These are phyloP conservation scores for Chenopodium berlandieri DNA, from an alignment of 148 eudicot genomes.

Conservation along the genomic window DNA sequence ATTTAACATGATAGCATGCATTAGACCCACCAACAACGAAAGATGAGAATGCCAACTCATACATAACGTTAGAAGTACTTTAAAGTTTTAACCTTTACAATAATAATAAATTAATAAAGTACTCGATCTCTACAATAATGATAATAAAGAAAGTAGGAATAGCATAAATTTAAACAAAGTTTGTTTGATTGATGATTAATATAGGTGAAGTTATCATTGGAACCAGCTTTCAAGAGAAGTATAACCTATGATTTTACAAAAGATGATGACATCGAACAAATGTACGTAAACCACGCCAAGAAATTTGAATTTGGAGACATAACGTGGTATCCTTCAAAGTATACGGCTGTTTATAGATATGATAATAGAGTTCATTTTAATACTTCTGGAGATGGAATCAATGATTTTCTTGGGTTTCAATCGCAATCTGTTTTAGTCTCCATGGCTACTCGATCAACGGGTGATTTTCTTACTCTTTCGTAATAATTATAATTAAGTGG, in stretches of 20 bases:
- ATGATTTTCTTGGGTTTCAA: slow-evolving; percentile 85
- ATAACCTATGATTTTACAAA: slow-evolving; percentile 56
- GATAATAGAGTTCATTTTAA: slow-evolving; percentile 58
- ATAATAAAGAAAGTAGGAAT: not conserved
- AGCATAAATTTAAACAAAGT: not conserved
- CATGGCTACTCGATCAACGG: slow-evolving; percentile 49
- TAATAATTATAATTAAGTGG: no score
- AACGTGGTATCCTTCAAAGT: slow-evolving; percentile 76
- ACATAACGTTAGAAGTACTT: not conserved
- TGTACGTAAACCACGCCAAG: slow-evolving; percentile 48
- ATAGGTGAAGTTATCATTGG: slow-evolving; percentile 63
- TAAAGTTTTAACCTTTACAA: not conserved
- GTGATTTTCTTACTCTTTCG: slow-evolving; percentile 24
- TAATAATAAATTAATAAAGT: no score
- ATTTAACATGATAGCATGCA: no score
- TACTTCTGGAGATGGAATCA: slow-evolving; percentile 53
- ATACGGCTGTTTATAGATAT: slow-evolving; percentile 57
- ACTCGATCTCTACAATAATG: no score
- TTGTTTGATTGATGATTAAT: not conserved
- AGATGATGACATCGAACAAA: slow-evolving; percentile 50
- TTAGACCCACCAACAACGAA: no score
- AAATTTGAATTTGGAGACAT: slow-evolving; percentile 78
- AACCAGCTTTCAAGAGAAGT: slow-evolving; percentile 69
- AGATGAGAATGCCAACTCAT: not conserved
- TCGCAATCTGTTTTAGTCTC: slow-evolving; percentile 47